A percentile compares a stretch with the other conserved stretches of the same genome.
phyloP scores from a whole-genome alignment of 176 grass and related monocot species.

The Musa beccarii region DNA sequence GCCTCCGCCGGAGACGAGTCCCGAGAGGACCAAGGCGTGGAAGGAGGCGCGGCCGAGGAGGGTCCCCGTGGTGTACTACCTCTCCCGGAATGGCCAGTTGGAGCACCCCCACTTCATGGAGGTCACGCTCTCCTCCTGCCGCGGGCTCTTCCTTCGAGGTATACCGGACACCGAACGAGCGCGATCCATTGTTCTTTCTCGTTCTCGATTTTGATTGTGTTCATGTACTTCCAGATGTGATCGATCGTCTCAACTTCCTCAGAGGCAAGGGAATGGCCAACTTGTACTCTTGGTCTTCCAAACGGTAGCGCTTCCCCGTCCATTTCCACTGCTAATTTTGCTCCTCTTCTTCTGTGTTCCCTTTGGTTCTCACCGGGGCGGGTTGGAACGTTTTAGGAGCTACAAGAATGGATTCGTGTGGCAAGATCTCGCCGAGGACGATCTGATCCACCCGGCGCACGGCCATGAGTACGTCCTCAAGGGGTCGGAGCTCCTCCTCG shows the following conservation, averaged over 20 bases:
- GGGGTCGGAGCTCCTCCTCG: conserved; percentile 6
- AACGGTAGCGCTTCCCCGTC: neutral
- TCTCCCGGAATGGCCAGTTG: conserved; percentile 12
- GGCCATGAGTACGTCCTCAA: conserved; percentile 21
- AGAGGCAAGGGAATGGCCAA: conserved; percentile 19
- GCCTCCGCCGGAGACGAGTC: conserved; percentile 5
- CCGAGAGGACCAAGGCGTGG: conserved; percentile 12
- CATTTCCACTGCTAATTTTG: neutral
- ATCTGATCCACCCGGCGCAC: conserved; percentile 7
- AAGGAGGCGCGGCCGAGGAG: conserved; percentile 15
- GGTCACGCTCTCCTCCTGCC: conserved; percentile 12
- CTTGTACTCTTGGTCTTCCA: conserved; percentile 18
- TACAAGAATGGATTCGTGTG: conserved; percentile 24
- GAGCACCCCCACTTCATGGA: conserved; percentile 25
- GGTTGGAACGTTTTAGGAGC: neutral
- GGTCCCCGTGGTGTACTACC: conserved; percentile 23
- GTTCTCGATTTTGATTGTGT: neutral
- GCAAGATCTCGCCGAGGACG: conserved; percentile 10
- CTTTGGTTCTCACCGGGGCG: neutral
- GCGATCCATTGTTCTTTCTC: neutral
- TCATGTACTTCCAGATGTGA: neutral
- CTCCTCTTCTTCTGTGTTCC: no score
- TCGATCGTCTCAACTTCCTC: conserved; percentile 6
- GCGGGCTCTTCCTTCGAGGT: conserved; percentile 12
- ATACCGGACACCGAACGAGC: no score